phyloP scores from a whole-genome alignment of 2,329 filamentous ascomycete species.

The Saccharata proteae region DNA sequence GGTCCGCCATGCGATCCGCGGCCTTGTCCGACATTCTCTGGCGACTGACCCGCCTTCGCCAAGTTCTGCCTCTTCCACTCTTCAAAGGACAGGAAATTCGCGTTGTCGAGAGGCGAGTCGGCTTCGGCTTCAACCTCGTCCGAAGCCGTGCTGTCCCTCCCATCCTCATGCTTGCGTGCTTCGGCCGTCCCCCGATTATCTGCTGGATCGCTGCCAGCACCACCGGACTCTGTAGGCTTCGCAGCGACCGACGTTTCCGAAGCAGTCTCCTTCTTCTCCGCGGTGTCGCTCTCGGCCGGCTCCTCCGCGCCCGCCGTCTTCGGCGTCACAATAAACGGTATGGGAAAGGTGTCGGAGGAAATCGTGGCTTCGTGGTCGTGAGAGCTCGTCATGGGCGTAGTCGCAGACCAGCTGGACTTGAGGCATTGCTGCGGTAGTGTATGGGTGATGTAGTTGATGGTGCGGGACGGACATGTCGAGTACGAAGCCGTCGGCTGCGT shows the following conservation, averaged over 20 bases:
- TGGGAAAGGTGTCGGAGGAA: too few species aligned
- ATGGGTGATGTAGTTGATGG: constrained; percentile 74
- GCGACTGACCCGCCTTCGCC: constrained; percentile 70
- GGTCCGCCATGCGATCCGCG: constrained; percentile 38
- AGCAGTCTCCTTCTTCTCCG: not conserved
- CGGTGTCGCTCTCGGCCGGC: constrained; percentile 7
- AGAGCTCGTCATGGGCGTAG: too few species aligned
- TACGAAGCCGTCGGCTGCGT: not conserved
- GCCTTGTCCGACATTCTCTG: constrained; percentile 49
- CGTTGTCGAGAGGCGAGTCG: constrained; percentile 57
- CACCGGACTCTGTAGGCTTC: not conserved
- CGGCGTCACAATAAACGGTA: too few species aligned
- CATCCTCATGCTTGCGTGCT: not conserved
- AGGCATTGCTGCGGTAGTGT: constrained; percentile 65
- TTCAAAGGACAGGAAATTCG: constrained; percentile 89
- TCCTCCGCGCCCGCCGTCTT: not conserved
- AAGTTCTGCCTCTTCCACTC: constrained; percentile 96
- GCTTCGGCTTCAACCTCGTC: constrained; percentile 41
- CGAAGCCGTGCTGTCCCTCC: constrained; percentile 9
- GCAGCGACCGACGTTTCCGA: not conserved
- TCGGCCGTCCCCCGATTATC: not conserved
- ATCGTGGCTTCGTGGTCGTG: too few species aligned
- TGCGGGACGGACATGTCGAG: constrained; percentile 40
- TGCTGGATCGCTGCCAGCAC: not conserved
- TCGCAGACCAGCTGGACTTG: constrained; percentile 43